Conservation (phyloP, 805 yeast genomes). For the Saturnispora hagleri region DNA sequence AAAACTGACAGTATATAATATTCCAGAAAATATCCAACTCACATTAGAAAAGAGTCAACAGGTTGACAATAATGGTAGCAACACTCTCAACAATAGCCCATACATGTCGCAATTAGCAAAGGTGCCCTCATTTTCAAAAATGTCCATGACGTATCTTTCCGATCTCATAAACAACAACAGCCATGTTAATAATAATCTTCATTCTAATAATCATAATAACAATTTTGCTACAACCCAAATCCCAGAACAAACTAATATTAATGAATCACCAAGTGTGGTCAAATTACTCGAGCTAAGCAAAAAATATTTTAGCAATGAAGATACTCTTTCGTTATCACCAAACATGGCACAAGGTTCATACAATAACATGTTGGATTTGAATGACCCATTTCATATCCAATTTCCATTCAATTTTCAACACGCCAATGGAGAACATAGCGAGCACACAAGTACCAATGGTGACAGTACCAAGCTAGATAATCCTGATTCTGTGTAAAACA, state of each 20-base stretch:
- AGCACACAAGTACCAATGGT: not conserved
- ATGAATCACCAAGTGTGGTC: constrained; percentile 3
- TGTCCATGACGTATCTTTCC: constrained; percentile 3
- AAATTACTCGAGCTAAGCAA: constrained; percentile 1
- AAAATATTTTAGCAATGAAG: not conserved
- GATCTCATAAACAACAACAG: not conserved
- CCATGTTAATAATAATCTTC: constrained; percentile 5
- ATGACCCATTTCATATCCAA: constrained; percentile 45
- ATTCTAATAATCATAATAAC: not conserved
- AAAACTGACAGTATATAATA: constrained; percentile 4
- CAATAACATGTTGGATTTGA: constrained; percentile 25
- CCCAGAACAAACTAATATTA: not conserved
- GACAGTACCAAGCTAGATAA: not conserved
- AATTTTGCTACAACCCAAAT: not conserved
- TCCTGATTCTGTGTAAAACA: not conserved
- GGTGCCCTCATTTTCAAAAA: constrained; percentile 1
- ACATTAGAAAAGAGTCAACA: constrained; percentile 1
- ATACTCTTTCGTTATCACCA: not conserved
- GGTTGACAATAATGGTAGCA: not conserved
- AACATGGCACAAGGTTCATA: not conserved
- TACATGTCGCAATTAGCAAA: constrained; percentile 1
- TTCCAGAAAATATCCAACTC: constrained; percentile 14
- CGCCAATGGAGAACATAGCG: constrained; percentile 12
- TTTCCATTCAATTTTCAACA: constrained; percentile 39
- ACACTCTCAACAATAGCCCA: not conserved